phyloP scores from a whole-genome alignment of 176 grass and related monocot genomes.

The Oryza meyeriana region DNA sequence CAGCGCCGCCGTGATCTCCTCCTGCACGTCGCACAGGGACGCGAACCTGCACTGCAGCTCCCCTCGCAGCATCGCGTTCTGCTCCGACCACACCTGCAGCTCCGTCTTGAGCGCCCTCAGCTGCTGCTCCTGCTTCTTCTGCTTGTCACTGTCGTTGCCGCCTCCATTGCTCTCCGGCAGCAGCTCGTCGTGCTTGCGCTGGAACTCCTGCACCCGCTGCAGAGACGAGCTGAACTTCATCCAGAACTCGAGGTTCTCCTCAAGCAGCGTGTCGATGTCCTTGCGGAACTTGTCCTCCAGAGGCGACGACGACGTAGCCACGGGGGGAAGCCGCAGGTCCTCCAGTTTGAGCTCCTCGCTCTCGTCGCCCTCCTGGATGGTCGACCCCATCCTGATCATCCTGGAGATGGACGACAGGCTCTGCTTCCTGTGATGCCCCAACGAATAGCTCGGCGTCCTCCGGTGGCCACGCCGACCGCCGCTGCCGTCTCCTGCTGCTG shows the following conservation, averaged over 20 bases:
- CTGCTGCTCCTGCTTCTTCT: slow-evolving; percentile 40
- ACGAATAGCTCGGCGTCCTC: slow-evolving; percentile 41
- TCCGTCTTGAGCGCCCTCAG: slow-evolving; percentile 81
- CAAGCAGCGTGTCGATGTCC: slow-evolving; percentile 72
- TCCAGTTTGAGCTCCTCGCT: slow-evolving; percentile 19
- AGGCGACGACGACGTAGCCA: slow-evolving; percentile 31
- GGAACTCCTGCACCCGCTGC: slow-evolving; percentile 73
- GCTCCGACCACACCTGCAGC: slow-evolving; percentile 89
- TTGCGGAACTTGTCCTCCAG: slow-evolving; percentile 68
- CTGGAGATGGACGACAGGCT: slow-evolving; percentile 45
- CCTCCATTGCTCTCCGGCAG: neutral
- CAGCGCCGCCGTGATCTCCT: slow-evolving; percentile 63
- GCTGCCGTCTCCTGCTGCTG: neutral
- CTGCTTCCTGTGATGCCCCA: slow-evolving; percentile 25
- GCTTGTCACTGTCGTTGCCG: neutral
- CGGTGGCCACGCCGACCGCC: slow-evolving; percentile 3
- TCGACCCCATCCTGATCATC: slow-evolving; percentile 40
- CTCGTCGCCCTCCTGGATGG: slow-evolving; percentile 1
- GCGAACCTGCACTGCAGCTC: slow-evolving; percentile 67
- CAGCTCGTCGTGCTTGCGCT: slow-evolving; percentile 42
- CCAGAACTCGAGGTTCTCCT: slow-evolving; percentile 95
- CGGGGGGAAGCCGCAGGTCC: slow-evolving; percentile 26
- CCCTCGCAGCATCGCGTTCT: slow-evolving; percentile 59
- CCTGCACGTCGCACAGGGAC: slow-evolving; percentile 63
- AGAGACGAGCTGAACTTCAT: slow-evolving; percentile 82